These are phyloP conservation scores for Suillus ampliporus DNA, from an alignment of 768 basidiomycete species.

Conservation along the genomic window DNA sequence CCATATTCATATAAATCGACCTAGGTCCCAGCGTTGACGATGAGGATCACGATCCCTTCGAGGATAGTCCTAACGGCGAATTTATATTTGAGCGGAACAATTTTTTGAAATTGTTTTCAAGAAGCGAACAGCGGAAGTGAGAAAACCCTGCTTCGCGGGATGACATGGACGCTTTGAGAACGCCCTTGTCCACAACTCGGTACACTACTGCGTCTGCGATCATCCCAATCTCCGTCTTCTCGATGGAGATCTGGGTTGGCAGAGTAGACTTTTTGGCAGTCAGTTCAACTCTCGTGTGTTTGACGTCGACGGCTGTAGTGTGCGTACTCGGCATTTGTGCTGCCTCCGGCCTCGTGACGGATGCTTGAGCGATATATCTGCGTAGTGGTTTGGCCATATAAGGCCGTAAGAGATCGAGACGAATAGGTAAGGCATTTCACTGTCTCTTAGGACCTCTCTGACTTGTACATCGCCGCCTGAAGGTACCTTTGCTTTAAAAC, in stretches of 20 bases:
- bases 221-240: conserved; percentile 70
- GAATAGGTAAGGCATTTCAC: conserved; percentile 85
- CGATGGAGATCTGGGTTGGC: conserved; percentile 68
- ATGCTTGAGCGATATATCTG: conserved; percentile 93
- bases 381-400: conserved; percentile 93
- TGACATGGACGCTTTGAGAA: conserved; percentile 87
- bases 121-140: conserved; percentile 3
- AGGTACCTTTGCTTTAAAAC: conserved; percentile 87
- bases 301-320: conserved; percentile 63
- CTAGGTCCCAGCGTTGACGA: too few species aligned
- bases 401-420: conserved; percentile 90
- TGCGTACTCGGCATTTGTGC: conserved; percentile 84
- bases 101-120: conserved; percentile 60
- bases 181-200: conserved; percentile 75
- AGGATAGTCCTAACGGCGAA: conserved; percentile 90
- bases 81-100: conserved; percentile 97
- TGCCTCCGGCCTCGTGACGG: conserved; percentile 81
- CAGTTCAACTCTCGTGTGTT: conserved; percentile 78
- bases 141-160: conserved; percentile 79
- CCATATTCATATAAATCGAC: conserved; percentile 98
- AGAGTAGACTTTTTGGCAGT: conserved; percentile 92
- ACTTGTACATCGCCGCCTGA: conserved; percentile 82
- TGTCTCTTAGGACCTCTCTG: conserved; percentile 86
- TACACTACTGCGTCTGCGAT: conserved; percentile 84
- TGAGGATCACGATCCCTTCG: conserved; percentile 97